phyloP scores from a whole-genome alignment of 2,329 filamentous ascomycete genomes.

The Pseudomassariella vexata region DNA sequence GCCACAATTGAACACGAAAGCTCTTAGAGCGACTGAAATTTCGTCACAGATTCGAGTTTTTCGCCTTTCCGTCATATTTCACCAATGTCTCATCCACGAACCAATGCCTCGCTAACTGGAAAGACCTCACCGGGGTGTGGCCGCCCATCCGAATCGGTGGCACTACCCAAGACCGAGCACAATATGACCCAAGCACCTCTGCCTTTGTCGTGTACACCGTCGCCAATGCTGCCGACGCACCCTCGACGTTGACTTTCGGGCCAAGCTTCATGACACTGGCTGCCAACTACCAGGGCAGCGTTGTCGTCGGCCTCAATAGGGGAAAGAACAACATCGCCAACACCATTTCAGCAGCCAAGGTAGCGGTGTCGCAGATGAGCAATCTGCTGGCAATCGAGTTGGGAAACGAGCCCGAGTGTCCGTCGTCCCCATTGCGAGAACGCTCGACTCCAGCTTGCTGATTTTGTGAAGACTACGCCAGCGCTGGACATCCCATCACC shows the following conservation, averaged over 20 bases:
- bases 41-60: constrained; percentile 44
- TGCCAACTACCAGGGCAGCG: constrained; percentile 38
- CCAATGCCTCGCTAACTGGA: constrained; percentile 46
- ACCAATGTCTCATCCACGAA: constrained; percentile 42
- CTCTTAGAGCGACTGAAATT: background rate
- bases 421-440: constrained; percentile 9
- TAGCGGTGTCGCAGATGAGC: constrained; percentile 34
- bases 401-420: constrained; percentile 53
- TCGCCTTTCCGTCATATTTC: constrained; percentile 49
- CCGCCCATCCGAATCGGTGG: constrained; percentile 53
- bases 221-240: constrained; percentile 38
- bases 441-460: no score
- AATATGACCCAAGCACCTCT: constrained; percentile 37
- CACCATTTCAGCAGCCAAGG: constrained; percentile 44
- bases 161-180: constrained; percentile 51
- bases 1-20: background rate
- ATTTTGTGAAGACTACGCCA: constrained; percentile 24
- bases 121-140: constrained; percentile 41
- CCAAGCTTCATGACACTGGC: constrained; percentile 46
- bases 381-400: constrained; percentile 50
- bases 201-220: constrained; percentile 47
- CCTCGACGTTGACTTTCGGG: constrained; percentile 43
- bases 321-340: constrained; percentile 47
- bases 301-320: constrained; percentile 49
- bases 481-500: constrained; percentile 31